These are phyloP conservation scores for Lactarius sp. DNA, from an alignment of 768 basidiomycete genomes.

Conservation along the genomic window DNA sequence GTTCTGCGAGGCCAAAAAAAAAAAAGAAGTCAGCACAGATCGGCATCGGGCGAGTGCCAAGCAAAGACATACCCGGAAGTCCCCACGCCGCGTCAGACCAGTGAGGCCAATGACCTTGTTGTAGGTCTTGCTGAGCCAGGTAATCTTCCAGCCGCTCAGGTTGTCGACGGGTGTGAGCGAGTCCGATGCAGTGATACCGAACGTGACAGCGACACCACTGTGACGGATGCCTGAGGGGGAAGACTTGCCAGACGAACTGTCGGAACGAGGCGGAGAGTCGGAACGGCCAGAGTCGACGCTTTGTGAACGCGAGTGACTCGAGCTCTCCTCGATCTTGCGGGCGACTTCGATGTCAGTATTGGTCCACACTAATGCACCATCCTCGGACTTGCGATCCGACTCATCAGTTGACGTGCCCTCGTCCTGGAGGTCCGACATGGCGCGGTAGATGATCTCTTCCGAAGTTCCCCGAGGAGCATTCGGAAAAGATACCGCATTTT, in stretches of 20 bases:
- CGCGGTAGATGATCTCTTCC: conserved; percentile 46
- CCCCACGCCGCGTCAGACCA: conserved; percentile 39
- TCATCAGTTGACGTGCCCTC: conserved; percentile 27
- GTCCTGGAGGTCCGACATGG: conserved; percentile 40
- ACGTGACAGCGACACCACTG: conserved; percentile 38
- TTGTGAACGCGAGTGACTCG: conserved; percentile 6
- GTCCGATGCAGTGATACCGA: conserved; percentile 45
- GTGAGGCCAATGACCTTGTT: conserved; percentile 37
- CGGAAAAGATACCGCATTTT: conserved; percentile 52
- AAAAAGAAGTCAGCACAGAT: neutral
- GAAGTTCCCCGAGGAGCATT: conserved; percentile 50
- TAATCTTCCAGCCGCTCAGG: conserved; percentile 45
- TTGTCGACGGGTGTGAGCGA: conserved; percentile 40
- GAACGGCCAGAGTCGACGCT: conserved; percentile 14
- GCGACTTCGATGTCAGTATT: conserved; percentile 7
- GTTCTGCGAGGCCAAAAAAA: conserved; percentile 29
- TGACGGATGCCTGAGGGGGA: conserved; percentile 22
- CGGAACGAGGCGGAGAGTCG: neutral
- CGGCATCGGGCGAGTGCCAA: too few species aligned
- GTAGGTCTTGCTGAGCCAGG: conserved; percentile 42
- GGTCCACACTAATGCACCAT: conserved; percentile 5
- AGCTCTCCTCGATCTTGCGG: conserved; percentile 7
- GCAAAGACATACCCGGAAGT: conserved; percentile 39
- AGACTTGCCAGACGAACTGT: conserved; percentile 10
- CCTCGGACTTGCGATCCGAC: conserved; percentile 2